A percentile compares a stretch with the other conserved stretches of the same genome.
phyloP scores from a whole-genome alignment of 768 basidiomycete genomes.

The Auricularia sp. region DNA sequence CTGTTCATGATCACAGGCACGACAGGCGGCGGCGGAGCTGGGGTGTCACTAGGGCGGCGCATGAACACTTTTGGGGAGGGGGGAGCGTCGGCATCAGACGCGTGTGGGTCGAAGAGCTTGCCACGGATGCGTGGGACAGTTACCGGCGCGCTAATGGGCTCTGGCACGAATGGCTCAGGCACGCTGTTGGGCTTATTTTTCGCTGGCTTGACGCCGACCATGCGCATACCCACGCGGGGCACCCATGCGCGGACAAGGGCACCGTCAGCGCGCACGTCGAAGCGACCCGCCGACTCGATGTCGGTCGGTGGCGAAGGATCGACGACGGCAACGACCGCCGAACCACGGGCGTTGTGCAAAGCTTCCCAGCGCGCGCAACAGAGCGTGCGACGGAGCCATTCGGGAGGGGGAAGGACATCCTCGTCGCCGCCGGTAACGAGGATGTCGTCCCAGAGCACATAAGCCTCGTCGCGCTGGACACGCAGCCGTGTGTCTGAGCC shows the following conservation, averaged over 20 bases:
- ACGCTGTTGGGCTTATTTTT: not conserved
- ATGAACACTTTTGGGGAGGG: not conserved
- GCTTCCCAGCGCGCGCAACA: slow-evolving; percentile 74
- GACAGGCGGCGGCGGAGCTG: not conserved
- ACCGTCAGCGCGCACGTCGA: slow-evolving; percentile 28
- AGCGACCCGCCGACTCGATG: slow-evolving; percentile 16
- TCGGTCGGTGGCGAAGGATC: slow-evolving; percentile 22
- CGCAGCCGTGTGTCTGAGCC: slow-evolving; percentile 72
- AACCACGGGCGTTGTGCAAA: slow-evolving; percentile 27
- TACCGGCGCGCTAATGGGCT: not conserved
- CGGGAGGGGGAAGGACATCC: slow-evolving; percentile 41
- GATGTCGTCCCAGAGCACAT: slow-evolving; percentile 72
- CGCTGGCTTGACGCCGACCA: slow-evolving; percentile 44
- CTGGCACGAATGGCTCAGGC: not conserved
- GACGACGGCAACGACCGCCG: slow-evolving; percentile 51
- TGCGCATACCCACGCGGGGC: slow-evolving; percentile 36
- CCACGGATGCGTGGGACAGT: not conserved
- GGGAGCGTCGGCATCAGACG: not conserved
- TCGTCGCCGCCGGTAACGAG: slow-evolving; percentile 30
- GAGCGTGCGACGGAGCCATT: slow-evolving; percentile 77
- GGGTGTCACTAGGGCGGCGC: not conserved
- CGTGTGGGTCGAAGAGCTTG: not conserved
- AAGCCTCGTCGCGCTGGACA: slow-evolving; percentile 75
- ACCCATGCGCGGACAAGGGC: slow-evolving; percentile 60
- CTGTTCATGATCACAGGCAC: not conserved